Evolutionary conservation across 164 flowering plant species (phyloP).

Genomic region (Umbilicus rupestris): DNA sequence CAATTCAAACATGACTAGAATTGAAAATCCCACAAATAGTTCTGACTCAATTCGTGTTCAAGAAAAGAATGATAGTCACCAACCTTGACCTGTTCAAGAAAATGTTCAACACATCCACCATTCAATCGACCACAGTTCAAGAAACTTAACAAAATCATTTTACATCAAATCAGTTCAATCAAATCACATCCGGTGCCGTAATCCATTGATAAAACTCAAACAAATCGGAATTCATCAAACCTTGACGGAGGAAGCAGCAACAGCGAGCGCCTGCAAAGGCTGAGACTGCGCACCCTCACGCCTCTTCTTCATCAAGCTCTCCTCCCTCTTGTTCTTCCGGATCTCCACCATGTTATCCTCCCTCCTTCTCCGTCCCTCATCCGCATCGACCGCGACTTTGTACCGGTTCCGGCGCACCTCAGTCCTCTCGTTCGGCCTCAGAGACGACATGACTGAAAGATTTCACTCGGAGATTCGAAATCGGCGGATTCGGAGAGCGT

Average conservation of each 20-base stretch:
- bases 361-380: slow-evolving; percentile 65
- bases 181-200: background rate
- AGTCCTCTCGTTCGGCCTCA: slow-evolving; percentile 56
- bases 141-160: no score
- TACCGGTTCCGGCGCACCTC: slow-evolving; percentile 71
- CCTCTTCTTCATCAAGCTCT: slow-evolving; percentile 65
- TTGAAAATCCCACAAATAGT: background rate
- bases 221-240: slow-evolving; percentile 14
- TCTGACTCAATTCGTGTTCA: background rate
- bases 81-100: no score
- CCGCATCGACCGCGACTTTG: slow-evolving; percentile 86
- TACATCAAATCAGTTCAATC: background rate
- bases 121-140: background rate
- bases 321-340: slow-evolving; percentile 64
- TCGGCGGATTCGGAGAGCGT: no score
- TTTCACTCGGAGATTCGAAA: no score
- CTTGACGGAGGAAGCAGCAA: slow-evolving; percentile 35
- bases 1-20: background rate
- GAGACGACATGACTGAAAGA: slow-evolving; percentile 27
- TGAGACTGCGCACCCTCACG: slow-evolving; percentile 53
- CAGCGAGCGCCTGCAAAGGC: slow-evolving; percentile 27
- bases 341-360: slow-evolving; percentile 82
- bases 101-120: background rate
- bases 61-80: no score
- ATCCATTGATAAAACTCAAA: background rate